Conservation (phyloP, 1,284 basidiomycete species). For the Pterula multifida region DNA sequence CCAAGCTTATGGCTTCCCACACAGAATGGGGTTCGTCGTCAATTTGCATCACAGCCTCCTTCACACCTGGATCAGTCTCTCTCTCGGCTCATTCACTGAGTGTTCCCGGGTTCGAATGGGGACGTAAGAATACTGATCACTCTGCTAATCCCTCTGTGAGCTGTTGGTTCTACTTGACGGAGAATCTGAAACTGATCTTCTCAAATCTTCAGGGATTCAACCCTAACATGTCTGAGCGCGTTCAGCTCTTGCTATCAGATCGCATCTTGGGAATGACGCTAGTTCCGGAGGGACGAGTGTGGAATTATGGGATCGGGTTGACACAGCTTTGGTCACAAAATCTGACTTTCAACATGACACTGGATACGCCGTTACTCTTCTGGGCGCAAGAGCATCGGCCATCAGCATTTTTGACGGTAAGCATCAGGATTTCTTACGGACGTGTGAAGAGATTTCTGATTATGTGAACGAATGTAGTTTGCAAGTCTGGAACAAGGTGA, state of each 20-base stretch:
- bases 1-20: constrained; percentile 93
- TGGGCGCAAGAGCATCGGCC: constrained; percentile 95
- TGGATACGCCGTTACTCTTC: constrained; percentile 89
- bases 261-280: constrained; percentile 86
- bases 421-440: constrained; percentile 17
- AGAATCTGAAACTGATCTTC: no score
- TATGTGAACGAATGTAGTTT: constrained; percentile 39
- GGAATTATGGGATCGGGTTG: constrained; percentile 90
- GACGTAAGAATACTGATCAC: constrained; percentile 82
- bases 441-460: constrained; percentile 6
- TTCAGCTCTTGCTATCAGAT: constrained; percentile 91
- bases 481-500: constrained; percentile 77
- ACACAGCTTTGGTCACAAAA: constrained; percentile 86
- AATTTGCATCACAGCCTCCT: constrained; percentile 90
- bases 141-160: constrained; percentile 69
- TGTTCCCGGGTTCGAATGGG: constrained; percentile 96
- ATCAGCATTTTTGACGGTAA: constrained; percentile 78
- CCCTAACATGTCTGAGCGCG: constrained; percentile 94
- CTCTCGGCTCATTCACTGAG: constrained; percentile 87
- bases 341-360: constrained; percentile 75
- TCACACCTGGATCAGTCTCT: constrained; percentile 96
- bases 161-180: constrained; percentile 11
- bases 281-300: constrained; percentile 82
- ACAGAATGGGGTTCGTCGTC: constrained; percentile 90
- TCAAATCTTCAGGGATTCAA: constrained; percentile 69